Base-by-base conservation (phyloP, 768 basidiomycete species). In the Chlorophyllum brunneum region DNA sequence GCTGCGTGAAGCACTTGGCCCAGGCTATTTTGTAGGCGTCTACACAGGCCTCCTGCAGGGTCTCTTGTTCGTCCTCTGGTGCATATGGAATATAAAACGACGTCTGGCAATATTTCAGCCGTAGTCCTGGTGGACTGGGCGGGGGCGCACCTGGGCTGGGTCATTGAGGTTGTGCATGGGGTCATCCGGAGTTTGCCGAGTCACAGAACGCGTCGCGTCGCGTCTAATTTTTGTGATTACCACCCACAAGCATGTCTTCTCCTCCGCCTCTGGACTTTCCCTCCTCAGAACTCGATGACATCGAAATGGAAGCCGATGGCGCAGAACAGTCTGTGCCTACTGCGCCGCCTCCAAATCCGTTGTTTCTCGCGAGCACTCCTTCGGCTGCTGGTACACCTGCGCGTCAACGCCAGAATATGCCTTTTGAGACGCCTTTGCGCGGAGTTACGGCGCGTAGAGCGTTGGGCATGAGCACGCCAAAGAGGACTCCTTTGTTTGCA, bases 241-340 rank as follows among this genome's bases (percentile, higher is more conserved):
- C 57, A 36, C 18, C 18, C 22, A 0, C 36, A 56, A 61, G 34
- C 48, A 85, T 86, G 83, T 85, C 83, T 6, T 85, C 82, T 36
- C 83, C 82, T 22, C 82, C 82, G 16, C 71, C 76, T 29, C 65
- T 85, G 33, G 81, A 85, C 58, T 85, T 85, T 61, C 83, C 83
- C 3, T 74, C 81, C 1, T 85, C 82, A 4, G 84, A 85, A 47
- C 60, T 70, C 55, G 77, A 76, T 61, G 79, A 81, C 63, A 69
- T 78, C 26, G 70, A 80, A n/a, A 82, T 82, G 80, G 72, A 67
- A 24, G 72, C 65, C 27, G 68, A 58, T 26, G 39, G 38, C 42
- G 54, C 47, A 22, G 53, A 48, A 16, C 54, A 58, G 47, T 48
- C 54, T 7, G 59, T 75, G 56, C 67, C 71, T 2, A 65, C 72